Evolutionary conservation across 306 rosid species (phyloP).

Genomic region (Castanea sativa): DNA sequence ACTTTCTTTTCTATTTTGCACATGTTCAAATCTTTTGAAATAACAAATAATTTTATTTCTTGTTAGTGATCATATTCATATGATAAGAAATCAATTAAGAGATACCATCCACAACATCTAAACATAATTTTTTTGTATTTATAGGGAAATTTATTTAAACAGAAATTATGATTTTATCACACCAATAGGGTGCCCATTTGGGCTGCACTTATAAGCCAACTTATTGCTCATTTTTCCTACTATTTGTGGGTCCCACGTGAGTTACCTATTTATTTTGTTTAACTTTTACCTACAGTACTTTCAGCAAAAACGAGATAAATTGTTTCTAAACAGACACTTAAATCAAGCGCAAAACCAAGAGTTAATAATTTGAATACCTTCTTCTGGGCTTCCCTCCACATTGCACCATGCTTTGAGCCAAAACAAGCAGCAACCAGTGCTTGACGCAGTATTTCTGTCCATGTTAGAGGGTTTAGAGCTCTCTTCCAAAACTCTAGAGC

Average conservation of each 20-base stretch:
- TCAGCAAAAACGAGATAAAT: no score
- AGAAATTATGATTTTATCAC: background rate
- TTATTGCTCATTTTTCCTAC: no score
- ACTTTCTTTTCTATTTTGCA: background rate
- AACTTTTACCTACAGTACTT: no score
- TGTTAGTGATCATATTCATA: background rate
- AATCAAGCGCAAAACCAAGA: no score
- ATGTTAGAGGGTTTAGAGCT: constrained; percentile 78
- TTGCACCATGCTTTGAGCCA: constrained; percentile 72
- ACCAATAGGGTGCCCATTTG: no score
- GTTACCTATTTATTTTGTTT: no score
- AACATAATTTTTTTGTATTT: no score
- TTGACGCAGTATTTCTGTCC: constrained; percentile 92
- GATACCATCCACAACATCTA: background rate
- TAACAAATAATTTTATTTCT: background rate
- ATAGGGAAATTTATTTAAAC: no score
- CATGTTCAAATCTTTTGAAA: background rate
- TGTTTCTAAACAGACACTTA: no score
- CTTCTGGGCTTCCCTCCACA: constrained; percentile 55
- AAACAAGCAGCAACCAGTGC: constrained; percentile 89
- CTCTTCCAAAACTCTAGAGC: constrained; percentile 70
- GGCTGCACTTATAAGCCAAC: no score
- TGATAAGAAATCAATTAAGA: background rate
- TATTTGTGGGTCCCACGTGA: no score
- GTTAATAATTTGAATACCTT: constrained; percentile 49